Conservation (phyloP, 106 monocot species). For the Allium cepa region DNA sequence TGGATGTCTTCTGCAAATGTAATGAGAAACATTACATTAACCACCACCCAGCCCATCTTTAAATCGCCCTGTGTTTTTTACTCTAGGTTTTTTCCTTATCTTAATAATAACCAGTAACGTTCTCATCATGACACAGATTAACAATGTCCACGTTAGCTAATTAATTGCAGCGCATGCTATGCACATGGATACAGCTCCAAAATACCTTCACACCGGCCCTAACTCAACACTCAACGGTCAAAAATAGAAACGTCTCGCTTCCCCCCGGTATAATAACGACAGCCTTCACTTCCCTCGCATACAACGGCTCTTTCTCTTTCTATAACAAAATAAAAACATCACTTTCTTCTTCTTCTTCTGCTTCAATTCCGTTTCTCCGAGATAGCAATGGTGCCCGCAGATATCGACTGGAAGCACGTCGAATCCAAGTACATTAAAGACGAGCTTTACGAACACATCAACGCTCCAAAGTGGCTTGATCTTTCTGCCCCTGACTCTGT, state of each 20-base stretch:
- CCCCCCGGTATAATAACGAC: neutral
- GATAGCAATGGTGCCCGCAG: slow-evolving; percentile 59
- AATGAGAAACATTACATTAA: too few species aligned
- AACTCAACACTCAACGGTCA: slow-evolving; percentile 27
- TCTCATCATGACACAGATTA: too few species aligned
- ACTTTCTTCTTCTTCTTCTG: neutral
- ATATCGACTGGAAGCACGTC: slow-evolving; percentile 73
- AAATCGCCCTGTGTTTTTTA: too few species aligned
- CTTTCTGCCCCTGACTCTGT: slow-evolving; percentile 31
- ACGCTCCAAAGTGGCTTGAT: slow-evolving; percentile 87
- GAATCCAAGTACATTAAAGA: slow-evolving; percentile 60
- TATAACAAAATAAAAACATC: too few species aligned
- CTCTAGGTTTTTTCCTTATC: too few species aligned
- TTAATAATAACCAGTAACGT: too few species aligned
- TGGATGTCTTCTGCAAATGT: too few species aligned
- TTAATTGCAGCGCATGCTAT: too few species aligned
- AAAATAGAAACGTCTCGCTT: slow-evolving; percentile 5
- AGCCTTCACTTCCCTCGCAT: neutral
- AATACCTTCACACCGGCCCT: too few species aligned
- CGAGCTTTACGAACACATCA: slow-evolving; percentile 78
- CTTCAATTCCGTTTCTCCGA: slow-evolving; percentile 4
- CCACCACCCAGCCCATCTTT: too few species aligned
- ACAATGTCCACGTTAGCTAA: too few species aligned
- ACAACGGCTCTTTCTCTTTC: slow-evolving; percentile 2
- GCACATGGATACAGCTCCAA: too few species aligned